Percentiles rank a stretch among this genome's conserved stretches.
Evolutionary conservation across 306 rosid genomes (phyloP).

Genomic region (Glycine soja): DNA sequence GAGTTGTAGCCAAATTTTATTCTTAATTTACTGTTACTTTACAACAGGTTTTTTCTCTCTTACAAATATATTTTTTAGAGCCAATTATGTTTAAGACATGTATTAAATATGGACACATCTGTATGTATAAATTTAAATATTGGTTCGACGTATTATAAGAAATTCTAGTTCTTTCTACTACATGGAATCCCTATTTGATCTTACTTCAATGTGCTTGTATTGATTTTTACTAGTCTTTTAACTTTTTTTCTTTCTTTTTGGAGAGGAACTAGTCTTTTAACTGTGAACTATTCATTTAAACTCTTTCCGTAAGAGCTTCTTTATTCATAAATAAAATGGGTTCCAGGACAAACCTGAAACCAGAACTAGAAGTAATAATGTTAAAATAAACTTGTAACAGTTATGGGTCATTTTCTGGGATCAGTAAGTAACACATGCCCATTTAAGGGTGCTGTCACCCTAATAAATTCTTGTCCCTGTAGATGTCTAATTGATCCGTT

Average conservation of each 20-base stretch:
- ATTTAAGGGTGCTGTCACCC: conserved; percentile 21
- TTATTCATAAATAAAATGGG: background rate
- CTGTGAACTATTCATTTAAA: background rate
- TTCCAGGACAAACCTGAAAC: background rate
- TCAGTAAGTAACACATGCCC: background rate
- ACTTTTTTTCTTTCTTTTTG: no score
- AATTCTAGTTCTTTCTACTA: no score
- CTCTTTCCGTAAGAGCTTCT: background rate
- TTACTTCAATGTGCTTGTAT: no score
- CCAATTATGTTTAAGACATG: no score
- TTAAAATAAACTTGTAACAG: conserved; percentile 7
- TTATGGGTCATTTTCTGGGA: conserved; percentile 36
- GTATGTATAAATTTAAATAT: no score
- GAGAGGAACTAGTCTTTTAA: background rate
- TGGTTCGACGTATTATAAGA: no score
- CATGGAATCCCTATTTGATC: no score
- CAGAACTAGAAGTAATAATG: background rate
- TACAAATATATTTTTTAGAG: no score
- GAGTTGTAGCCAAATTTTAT: no score
- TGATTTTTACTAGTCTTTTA: background rate
- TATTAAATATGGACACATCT: no score
- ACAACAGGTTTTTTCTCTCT: no score
- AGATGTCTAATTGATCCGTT: conserved; percentile 1
- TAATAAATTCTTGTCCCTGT: conserved; percentile 40
- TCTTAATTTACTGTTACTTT: no score